Evolutionary conservation across 2,329 filamentous ascomycete genomes (phyloP), one percentile per base, ranked within the genome.

Genomic region (Alternaria brassicae): DNA sequence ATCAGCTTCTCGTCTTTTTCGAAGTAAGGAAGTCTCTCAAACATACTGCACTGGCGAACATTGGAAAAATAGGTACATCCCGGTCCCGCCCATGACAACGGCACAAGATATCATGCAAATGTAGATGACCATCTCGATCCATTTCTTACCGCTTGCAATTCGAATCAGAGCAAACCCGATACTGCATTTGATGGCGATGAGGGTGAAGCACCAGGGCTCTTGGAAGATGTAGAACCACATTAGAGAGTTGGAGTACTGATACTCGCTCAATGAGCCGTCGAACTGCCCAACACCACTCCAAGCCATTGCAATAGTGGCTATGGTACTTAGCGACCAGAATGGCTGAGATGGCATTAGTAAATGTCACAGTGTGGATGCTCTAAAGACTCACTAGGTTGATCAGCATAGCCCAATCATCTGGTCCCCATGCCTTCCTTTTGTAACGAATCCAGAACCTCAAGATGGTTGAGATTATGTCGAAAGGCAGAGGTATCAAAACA

Each of bases 391-490:
- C 56, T 6, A 58, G 10, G 44, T 58, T 58, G 27, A 58, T 54
- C 36, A 58, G 25, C 56, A 58, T 58, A 10, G 56, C 56, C 56
- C 56, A 58, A 30, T 58, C 56, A 13, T 58, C 56, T 8, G 56
- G 13, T 12, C 56, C 56, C 56, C 50, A 58, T 9, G 56, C 51
- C 12, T 55, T 55, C 30, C 51, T 58, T 15, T 55, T 58, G 12
- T 39, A 15, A 15, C 50, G 56, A 21, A 58, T 58, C 56, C 56
- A 58, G 30, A 58, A 58, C 1, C 56, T 42, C 17, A 58, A 17
- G 4, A 58, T 8, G 17, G 56, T 58, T 7, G 56, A 58, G 10
- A 55, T 39, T 2, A 58, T 55, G 6, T 49, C 56, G 17, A 58
- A 49, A 1, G 56, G 56, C 12, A 58, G 23, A 1, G 56, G 50